Evolutionary conservation across 179 eudicot genomes (phyloP).

Genomic region (Drosera spatulata): DNA sequence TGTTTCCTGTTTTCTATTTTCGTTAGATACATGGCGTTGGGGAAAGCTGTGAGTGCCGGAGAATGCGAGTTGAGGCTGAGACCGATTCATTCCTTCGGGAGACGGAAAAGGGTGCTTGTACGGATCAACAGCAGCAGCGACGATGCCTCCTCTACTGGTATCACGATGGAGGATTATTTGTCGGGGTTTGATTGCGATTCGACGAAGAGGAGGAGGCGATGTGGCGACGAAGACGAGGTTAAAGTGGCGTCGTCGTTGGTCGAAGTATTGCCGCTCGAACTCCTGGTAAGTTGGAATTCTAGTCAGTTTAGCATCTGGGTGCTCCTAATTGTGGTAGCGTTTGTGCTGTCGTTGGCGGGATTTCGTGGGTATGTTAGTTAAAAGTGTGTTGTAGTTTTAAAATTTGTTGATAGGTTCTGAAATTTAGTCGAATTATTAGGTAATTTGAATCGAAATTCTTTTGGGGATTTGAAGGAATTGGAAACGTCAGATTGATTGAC

Average conservation of each 20-base stretch:
- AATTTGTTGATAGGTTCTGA: too few species aligned
- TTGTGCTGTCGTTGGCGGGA: too few species aligned
- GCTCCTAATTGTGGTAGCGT: too few species aligned
- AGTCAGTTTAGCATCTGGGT: too few species aligned
- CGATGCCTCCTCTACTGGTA: slow-evolving; percentile 16
- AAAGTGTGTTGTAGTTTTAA: too few species aligned
- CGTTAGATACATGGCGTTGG: slow-evolving; percentile 27
- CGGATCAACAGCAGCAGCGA: slow-evolving; percentile 6
- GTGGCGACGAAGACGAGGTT: slow-evolving; percentile 3
- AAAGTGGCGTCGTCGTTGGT: slow-evolving; percentile 16
- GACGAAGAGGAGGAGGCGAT: slow-evolving; percentile 23
- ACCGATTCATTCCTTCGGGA: slow-evolving; percentile 28
- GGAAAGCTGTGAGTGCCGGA: slow-evolving; percentile 19
- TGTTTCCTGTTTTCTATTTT: too few species aligned
- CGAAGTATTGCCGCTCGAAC: slow-evolving; percentile 63
- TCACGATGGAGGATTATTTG: background rate
- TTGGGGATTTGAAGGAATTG: too few species aligned
- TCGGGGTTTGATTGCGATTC: too few species aligned
- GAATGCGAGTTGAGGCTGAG: slow-evolving; percentile 16
- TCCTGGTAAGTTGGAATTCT: slow-evolving; percentile 31
- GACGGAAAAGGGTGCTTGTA: slow-evolving; percentile 33
- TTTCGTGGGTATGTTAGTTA: too few species aligned
- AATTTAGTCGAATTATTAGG: too few species aligned
- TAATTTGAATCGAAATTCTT: too few species aligned
- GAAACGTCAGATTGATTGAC: too few species aligned